Conservation (phyloP, 345 rosid genomes). For the Arabis alpina region DNA sequence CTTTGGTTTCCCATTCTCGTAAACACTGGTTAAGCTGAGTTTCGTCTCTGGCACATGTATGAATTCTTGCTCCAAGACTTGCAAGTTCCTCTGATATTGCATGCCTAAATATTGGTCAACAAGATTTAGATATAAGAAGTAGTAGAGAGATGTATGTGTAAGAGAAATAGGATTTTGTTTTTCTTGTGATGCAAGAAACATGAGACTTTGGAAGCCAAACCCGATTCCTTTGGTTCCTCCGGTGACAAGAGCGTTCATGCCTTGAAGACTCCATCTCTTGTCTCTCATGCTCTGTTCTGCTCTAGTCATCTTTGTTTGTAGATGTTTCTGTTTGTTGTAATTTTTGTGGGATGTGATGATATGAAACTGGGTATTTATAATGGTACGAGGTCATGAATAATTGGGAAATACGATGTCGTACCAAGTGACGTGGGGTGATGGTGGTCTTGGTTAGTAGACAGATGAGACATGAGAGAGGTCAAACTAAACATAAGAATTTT, state of each 20-base stretch:
- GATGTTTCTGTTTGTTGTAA: not conserved
- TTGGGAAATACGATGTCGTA: not conserved
- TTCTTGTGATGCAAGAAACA: not conserved
- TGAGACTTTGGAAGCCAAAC: constrained; percentile 16
- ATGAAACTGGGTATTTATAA: constrained; percentile 4
- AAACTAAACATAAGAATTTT: constrained; percentile 6
- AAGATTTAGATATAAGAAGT: not conserved
- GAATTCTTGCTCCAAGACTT: constrained; percentile 16
- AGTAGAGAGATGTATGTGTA: not conserved
- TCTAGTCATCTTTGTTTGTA: not conserved
- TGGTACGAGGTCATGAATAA: not conserved
- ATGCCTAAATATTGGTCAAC: constrained; percentile 12
- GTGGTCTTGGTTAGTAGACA: constrained; percentile 5
- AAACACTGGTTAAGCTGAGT: constrained; percentile 16
- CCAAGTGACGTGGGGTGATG: constrained; percentile 10
- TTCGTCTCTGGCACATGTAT: constrained; percentile 26
- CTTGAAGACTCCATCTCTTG: constrained; percentile 30
- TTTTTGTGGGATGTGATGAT: not conserved
- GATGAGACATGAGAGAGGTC: not conserved
- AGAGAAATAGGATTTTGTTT: not conserved
- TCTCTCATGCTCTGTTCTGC: not conserved
- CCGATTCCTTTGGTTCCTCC: constrained; percentile 29
- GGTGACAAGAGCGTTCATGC: constrained; percentile 34
- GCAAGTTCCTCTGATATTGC: constrained; percentile 31
- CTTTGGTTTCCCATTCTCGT: constrained; percentile 20